phyloP scores from a whole-genome alignment of 495 filamentous ascomycete species.

The Evansstolkia leycettana region DNA sequence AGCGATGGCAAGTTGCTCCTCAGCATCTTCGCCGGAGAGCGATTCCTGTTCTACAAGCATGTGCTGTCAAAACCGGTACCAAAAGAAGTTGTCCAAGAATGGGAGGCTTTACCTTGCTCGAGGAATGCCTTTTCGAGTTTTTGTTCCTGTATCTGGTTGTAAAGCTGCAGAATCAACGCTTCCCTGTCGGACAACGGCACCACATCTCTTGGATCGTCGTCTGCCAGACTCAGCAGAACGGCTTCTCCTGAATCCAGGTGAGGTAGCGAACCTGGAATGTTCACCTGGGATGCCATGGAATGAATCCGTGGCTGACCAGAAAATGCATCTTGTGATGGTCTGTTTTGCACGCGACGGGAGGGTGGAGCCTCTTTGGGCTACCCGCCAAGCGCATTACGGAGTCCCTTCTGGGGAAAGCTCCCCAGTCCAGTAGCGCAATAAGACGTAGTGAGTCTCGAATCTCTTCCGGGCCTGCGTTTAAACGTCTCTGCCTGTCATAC shows the following conservation, averaged over 20 bases:
- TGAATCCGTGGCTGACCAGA: conserved; percentile 19
- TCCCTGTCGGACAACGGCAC: conserved; percentile 50
- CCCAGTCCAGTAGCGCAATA: not conserved
- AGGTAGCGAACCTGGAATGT: conserved; percentile 17
- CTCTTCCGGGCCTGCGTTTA: conserved; percentile 6
- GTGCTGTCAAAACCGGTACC: conserved; percentile 3
- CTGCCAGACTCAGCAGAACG: conserved; percentile 26
- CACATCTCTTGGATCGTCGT: conserved; percentile 31
- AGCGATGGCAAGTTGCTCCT: conserved; percentile 38
- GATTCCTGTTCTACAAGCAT: conserved; percentile 15
- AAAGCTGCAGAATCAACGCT: conserved; percentile 48
- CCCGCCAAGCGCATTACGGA: no score
- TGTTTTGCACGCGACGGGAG: no score
- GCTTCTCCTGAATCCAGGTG: conserved; percentile 25
- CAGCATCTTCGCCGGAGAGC: conserved; percentile 29
- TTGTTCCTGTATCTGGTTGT: conserved; percentile 56
- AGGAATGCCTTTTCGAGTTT: conserved; percentile 57
- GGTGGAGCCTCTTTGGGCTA: conserved; percentile 4
- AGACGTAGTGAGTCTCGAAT: not conserved
- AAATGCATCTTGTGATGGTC: conserved; percentile 24
- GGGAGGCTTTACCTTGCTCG: conserved; percentile 32
- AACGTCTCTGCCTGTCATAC: conserved; percentile 12
- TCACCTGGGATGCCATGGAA: conserved; percentile 25
- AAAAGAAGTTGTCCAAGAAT: not conserved
- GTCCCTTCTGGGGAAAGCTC: no score